These are phyloP conservation scores for Pestalotiopsis sp. DNA, from an alignment of 2,329 filamentous ascomycete genomes.

Conservation along the genomic window DNA sequence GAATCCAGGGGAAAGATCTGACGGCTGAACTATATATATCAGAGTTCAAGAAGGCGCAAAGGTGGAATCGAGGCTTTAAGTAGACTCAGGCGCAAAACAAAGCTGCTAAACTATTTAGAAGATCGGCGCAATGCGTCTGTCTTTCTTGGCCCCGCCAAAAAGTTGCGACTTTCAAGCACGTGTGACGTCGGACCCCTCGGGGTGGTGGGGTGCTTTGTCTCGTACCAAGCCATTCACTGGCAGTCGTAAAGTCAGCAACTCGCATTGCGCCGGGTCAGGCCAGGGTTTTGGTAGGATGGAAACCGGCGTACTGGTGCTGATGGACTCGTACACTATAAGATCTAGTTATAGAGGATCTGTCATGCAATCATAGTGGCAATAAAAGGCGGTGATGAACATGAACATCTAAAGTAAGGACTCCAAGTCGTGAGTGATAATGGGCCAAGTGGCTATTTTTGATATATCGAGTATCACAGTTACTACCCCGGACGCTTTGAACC, in stretches of 20 bases:
- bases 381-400: no score
- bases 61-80: not conserved
- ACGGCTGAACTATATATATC: not conserved
- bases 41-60: not conserved
- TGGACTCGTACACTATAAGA: no score
- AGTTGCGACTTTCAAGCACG: slow-evolving; percentile 10
- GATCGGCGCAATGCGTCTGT: not conserved
- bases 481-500: no score
- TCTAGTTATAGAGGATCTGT: no score
- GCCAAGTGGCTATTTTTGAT: no score
- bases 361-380: no score
- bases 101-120: slow-evolving; percentile 1
- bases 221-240: not conserved
- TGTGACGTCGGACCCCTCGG: not conserved
- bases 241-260: slow-evolving; percentile 9
- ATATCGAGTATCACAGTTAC: no score
- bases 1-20: not conserved
- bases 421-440: no score
- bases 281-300: not conserved
- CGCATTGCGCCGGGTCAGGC: not conserved
- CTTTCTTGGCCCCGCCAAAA: slow-evolving; percentile 12
- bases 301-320: not conserved
- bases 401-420: no score
- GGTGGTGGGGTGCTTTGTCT: slow-evolving; percentile 2
- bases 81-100: slow-evolving; percentile 3